Evolutionary conservation across 768 basidiomycete genomes (phyloP).

Genomic region (Tricholoma flavovirens): DNA sequence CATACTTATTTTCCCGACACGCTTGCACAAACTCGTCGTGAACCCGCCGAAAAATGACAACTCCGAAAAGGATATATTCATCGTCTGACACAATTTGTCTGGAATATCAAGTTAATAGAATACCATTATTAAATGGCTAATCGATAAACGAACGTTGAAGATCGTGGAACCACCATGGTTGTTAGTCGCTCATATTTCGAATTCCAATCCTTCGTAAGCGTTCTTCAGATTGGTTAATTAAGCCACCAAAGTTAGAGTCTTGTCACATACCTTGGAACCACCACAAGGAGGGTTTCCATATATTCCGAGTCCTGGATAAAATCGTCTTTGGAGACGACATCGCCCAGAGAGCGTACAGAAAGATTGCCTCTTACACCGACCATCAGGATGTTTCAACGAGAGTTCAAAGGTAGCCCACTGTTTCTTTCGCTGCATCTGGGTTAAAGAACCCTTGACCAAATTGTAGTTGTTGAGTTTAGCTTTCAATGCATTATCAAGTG

Average conservation of each 20-base stretch:
- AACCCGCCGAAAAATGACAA: slow-evolving; percentile 85
- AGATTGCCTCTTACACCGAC: slow-evolving; percentile 72
- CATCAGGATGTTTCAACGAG: slow-evolving; percentile 8
- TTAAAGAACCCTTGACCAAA: slow-evolving; percentile 85
- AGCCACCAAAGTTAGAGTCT: slow-evolving; percentile 10
- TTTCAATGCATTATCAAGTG: slow-evolving; percentile 93
- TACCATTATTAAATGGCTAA: slow-evolving; percentile 2
- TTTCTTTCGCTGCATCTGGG: slow-evolving; percentile 92
- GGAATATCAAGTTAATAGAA: slow-evolving; percentile 7
- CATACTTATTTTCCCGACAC: slow-evolving; percentile 91
- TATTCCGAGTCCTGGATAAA: slow-evolving; percentile 90
- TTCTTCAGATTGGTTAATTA: slow-evolving; percentile 43
- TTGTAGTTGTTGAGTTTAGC: slow-evolving; percentile 89
- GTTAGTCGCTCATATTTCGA: slow-evolving; percentile 83
- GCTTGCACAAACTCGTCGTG: slow-evolving; percentile 93
- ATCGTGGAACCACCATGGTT: slow-evolving; percentile 89
- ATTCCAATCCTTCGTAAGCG: slow-evolving; percentile 81
- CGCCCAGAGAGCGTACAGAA: slow-evolving; percentile 82
- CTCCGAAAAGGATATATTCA: slow-evolving; percentile 80
- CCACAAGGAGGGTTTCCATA: slow-evolving; percentile 86
- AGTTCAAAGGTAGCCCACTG: slow-evolving; percentile 19
- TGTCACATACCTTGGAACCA: slow-evolving; percentile 79
- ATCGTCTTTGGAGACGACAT: slow-evolving; percentile 77
- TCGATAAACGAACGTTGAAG: slow-evolving; percentile 52
- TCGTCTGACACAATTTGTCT: slow-evolving; percentile 80